A percentile compares a stretch with the other conserved stretches of the same genome.
Conservation (phyloP, 306 rosid species). For the Dryas octopetala region DNA sequence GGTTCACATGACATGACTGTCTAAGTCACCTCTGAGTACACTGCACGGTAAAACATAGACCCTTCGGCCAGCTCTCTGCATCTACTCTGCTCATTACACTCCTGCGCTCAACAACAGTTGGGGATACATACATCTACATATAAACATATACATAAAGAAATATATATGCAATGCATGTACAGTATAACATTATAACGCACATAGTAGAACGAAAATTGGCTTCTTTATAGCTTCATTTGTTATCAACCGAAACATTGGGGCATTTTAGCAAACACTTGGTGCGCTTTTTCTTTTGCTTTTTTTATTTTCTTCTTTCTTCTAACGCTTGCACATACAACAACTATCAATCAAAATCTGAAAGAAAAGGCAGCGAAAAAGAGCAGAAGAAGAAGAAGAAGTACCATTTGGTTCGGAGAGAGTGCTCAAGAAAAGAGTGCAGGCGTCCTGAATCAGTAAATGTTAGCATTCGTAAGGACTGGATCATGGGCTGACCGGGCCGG, state of each 20-base stretch:
- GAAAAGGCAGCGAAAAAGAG: background rate
- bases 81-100: constrained; percentile 19
- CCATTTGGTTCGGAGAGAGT: constrained; percentile 3
- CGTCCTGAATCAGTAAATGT: background rate
- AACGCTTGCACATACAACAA: background rate
- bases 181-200: too few species aligned
- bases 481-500: too few species aligned
- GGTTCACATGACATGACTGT: background rate
- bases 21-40: constrained; percentile 36
- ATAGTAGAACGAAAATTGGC: background rate
- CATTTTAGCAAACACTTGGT: background rate
- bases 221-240: too few species aligned
- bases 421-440: background rate
- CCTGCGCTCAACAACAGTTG: constrained; percentile 9
- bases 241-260: background rate
- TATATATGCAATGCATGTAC: too few species aligned
- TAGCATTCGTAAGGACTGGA: background rate
- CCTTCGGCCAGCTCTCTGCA: constrained; percentile 22
- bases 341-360: background rate
- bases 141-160: background rate
- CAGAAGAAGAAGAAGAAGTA: background rate
- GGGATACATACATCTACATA: background rate
- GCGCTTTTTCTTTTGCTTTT: background rate
- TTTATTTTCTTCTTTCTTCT: too few species aligned
- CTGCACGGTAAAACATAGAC: constrained; percentile 25